phyloP scores from a whole-genome alignment of 768 basidiomycete genomes.

The Auriscalpium microsporum region DNA sequence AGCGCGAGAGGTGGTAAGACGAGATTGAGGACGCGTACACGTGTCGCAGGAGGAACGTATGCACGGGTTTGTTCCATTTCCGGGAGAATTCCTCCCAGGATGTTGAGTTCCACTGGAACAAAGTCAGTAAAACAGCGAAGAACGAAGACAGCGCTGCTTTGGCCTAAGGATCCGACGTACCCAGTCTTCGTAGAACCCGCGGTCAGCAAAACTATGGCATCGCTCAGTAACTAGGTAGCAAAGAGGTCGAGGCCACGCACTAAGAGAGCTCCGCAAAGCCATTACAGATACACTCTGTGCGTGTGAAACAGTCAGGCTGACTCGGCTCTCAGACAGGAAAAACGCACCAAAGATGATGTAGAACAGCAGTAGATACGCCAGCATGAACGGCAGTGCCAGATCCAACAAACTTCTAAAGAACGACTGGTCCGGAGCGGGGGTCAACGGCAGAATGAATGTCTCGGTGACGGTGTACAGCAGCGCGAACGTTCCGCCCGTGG shows the following conservation, averaged over 20 bases:
- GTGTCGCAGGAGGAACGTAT: conserved; percentile 87
- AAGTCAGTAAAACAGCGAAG: not conserved
- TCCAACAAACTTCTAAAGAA: conserved; percentile 75
- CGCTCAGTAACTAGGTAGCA: not conserved
- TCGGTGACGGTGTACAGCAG: conserved; percentile 92
- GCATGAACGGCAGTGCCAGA: conserved; percentile 88
- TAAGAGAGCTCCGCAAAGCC: conserved; percentile 89
- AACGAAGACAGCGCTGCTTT: not conserved
- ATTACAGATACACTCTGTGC: conserved; percentile 89
- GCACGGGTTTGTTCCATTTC: conserved; percentile 98
- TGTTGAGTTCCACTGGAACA: conserved; percentile 85
- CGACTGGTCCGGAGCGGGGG: conserved; percentile 58
- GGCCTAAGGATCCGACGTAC: conserved; percentile 27
- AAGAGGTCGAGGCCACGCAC: conserved; percentile 33
- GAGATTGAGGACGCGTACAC: conserved; percentile 88
- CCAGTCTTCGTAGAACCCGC: conserved; percentile 98
- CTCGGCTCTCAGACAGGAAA: not conserved
- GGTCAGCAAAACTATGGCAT: conserved; percentile 76
- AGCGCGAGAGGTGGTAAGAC: conserved; percentile 64
- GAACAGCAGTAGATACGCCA: conserved; percentile 81
- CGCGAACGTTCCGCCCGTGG: conserved; percentile 93
- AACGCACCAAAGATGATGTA: conserved; percentile 73
- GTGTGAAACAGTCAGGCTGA: conserved; percentile 3
- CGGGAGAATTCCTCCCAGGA: conserved; percentile 97
- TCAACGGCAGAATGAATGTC: conserved; percentile 84